A percentile compares a stretch with the other conserved stretches of the same genome.
These are phyloP conservation scores for Calonectria hawksworthii DNA, from an alignment of 2,329 filamentous ascomycete genomes.

Conservation along the genomic window DNA sequence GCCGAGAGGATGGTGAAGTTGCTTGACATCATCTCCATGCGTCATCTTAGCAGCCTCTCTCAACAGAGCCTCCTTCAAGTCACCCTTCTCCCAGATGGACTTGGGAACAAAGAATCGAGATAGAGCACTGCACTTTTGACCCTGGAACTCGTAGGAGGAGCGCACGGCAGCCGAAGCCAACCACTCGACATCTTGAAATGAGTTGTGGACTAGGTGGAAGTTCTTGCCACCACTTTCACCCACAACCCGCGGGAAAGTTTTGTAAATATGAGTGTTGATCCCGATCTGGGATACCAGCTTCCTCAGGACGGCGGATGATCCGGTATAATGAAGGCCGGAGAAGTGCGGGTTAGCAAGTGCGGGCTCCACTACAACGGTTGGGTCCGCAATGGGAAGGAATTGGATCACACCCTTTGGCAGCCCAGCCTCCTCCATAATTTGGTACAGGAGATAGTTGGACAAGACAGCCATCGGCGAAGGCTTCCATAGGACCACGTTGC, in stretches of 20 bases:
- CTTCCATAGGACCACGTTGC: neutral
- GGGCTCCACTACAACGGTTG: neutral
- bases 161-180: neutral
- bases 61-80: neutral
- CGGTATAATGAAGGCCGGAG: neutral
- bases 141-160: neutral
- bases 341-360: neutral
- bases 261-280: neutral
- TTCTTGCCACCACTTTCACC: slow-evolving; percentile 5
- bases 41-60: neutral
- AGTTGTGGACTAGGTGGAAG: neutral
- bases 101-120: neutral
- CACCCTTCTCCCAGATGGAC: neutral
- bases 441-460: neutral
- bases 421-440: neutral
- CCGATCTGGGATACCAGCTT: neutral
- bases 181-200: neutral
- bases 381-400: neutral
- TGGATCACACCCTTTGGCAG: neutral
- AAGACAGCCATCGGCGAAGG: neutral
- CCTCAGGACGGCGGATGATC: neutral
- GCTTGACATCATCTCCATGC: slow-evolving; percentile 6
- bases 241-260: neutral
- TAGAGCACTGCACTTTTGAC: neutral
- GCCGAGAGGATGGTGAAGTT: neutral